These are phyloP conservation scores for Crithidia acanthocephali DNA, from an alignment of 208 protist species.

Conservation along the genomic window DNA sequence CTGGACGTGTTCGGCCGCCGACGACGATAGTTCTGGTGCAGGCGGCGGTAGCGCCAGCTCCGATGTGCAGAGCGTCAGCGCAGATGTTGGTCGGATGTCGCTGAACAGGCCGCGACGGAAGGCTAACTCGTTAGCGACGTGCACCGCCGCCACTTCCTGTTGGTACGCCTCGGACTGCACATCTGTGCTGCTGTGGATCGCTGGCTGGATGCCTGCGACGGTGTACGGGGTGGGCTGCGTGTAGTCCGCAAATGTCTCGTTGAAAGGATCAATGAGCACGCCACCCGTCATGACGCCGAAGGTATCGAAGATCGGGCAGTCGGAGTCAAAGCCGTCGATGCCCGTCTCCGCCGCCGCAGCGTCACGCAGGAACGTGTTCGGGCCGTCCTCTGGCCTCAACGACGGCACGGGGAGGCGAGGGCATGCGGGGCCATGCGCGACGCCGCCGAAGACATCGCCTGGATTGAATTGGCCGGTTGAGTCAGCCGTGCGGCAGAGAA, in stretches of 20 bases:
- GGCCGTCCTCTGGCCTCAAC: background rate
- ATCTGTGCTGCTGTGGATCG: background rate
- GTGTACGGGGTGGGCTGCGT: constrained; percentile 38
- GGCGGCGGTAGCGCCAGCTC: constrained; percentile 21
- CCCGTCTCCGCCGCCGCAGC: background rate
- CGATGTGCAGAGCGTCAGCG: constrained; percentile 29
- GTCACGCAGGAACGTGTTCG: background rate
- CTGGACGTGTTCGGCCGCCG: background rate
- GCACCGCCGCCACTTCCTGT: background rate
- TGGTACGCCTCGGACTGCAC: background rate
- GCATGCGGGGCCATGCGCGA: constrained; percentile 21
- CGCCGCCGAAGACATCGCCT: constrained; percentile 64
- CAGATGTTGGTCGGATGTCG: constrained; percentile 16
- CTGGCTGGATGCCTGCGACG: constrained; percentile 3
- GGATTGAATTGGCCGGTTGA: constrained; percentile 59
- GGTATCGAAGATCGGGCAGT: constrained; percentile 64
- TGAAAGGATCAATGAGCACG: constrained; percentile 54
- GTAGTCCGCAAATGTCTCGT: constrained; percentile 53
- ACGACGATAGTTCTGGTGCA: background rate
- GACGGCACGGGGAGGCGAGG: constrained; percentile 5
- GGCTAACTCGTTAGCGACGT: constrained; percentile 15
- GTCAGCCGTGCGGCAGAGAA: constrained; percentile 68
- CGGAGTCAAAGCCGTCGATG: constrained; percentile 17
- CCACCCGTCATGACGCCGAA: constrained; percentile 71
- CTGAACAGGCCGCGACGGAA: constrained; percentile 17